Evolutionary conservation across 106 monocot species (phyloP).

Genomic region (Dioscorea alata): DNA sequence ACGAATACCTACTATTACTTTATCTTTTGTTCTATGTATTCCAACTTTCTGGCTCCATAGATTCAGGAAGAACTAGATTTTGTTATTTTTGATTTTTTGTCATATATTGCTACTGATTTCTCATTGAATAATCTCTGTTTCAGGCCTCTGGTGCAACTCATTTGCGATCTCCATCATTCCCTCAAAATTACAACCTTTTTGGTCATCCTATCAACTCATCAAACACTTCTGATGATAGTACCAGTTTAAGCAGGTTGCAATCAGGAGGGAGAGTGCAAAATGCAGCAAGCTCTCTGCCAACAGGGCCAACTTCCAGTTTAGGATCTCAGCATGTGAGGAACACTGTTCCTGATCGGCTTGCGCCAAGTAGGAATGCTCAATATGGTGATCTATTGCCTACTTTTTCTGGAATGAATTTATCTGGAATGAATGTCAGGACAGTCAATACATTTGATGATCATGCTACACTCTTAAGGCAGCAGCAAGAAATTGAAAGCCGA

Average conservation of each 20-base stretch:
- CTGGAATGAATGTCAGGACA: conserved; percentile 41
- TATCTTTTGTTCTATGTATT: too few species aligned
- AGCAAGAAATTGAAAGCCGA: conserved; percentile 37
- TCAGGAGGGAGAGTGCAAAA: conserved; percentile 23
- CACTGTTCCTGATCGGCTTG: conserved; percentile 63
- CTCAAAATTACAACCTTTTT: conserved; percentile 34
- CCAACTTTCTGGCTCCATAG: too few species aligned
- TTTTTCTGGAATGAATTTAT: conserved; percentile 61
- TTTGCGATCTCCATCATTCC: conserved; percentile 24
- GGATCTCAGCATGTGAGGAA: conserved; percentile 65
- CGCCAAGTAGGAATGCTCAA: conserved; percentile 19
- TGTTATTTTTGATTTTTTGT: too few species aligned
- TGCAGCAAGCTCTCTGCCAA: conserved; percentile 21
- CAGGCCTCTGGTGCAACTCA: too few species aligned
- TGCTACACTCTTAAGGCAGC: conserved; percentile 25
- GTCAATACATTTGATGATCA: conserved; percentile 15
- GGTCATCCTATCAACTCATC: conserved; percentile 19
- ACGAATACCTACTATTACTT: too few species aligned
- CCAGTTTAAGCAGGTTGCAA: conserved; percentile 13
- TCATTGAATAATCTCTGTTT: too few species aligned
- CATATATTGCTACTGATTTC: too few species aligned
- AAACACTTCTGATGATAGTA: conserved; percentile 6
- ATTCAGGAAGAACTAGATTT: too few species aligned
- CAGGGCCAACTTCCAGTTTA: conserved; percentile 68
- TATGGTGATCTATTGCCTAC: conserved; percentile 57